These are phyloP conservation scores for Nakazawaea wickerhamii DNA, from an alignment of 805 yeast species.

Conservation along the genomic window DNA sequence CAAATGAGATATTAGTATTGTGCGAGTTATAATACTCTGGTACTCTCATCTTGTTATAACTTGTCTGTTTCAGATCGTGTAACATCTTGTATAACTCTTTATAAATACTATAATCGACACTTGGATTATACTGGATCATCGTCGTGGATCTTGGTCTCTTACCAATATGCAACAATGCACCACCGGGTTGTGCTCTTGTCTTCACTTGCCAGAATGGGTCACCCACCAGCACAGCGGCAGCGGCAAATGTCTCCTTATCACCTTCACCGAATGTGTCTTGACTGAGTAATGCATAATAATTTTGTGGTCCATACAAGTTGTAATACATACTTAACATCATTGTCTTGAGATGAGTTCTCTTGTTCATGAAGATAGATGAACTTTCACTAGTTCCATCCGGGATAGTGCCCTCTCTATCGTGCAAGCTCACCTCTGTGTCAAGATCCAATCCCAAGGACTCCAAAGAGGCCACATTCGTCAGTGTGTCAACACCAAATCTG, in stretches of 20 bases:
- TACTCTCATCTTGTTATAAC: slow-evolving; percentile 10
- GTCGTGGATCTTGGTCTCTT: slow-evolving; percentile 13
- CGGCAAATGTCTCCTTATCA: slow-evolving; percentile 61
- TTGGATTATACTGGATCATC: slow-evolving; percentile 30
- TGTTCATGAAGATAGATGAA: slow-evolving; percentile 52
- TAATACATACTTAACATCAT: slow-evolving; percentile 50
- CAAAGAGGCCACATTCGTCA: slow-evolving; percentile 3
- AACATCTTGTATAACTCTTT: slow-evolving; percentile 6
- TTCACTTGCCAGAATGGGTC: slow-evolving; percentile 33
- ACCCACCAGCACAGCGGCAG: slow-evolving; percentile 46
- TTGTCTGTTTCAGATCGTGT: background rate
- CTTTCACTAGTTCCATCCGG: slow-evolving; percentile 59
- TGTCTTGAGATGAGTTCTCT: slow-evolving; percentile 45
- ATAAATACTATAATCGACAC: slow-evolving; percentile 21
- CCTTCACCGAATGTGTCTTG: slow-evolving; percentile 67
- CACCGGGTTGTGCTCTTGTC: slow-evolving; percentile 36
- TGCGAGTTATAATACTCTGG: slow-evolving; percentile 7
- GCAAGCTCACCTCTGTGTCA: slow-evolving; percentile 32
- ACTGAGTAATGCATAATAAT: slow-evolving; percentile 52
- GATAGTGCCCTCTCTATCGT: slow-evolving; percentile 49
- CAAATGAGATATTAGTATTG: slow-evolving; percentile 8
- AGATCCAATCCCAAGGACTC: slow-evolving; percentile 3
- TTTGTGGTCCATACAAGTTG: slow-evolving; percentile 50
- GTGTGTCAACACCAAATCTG: slow-evolving; percentile 12
- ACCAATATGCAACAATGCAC: slow-evolving; percentile 19